A percentile compares a stretch with the other conserved stretches of the same genome.
Evolutionary conservation across 192 early-diverging fungal species (phyloP).

Genomic region (Neocallimastix lanati): DNA sequence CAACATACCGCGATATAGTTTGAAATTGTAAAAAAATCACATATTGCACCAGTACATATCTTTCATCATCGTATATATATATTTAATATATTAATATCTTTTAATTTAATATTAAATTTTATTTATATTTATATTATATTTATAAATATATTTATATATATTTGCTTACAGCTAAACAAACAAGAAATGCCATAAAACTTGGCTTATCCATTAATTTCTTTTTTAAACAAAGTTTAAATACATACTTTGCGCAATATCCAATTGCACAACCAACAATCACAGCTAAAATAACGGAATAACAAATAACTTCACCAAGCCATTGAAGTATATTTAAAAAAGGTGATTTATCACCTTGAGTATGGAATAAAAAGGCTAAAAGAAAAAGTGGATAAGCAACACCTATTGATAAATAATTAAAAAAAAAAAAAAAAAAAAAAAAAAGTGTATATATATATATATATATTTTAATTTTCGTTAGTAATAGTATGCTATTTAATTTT

Average conservation of each 20-base stretch:
- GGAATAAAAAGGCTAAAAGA: constrained; percentile 43
- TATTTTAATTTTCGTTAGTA: no score
- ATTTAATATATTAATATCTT: no score
- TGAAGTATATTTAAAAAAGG: constrained; percentile 49
- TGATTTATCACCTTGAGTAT: neutral
- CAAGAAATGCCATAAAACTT: constrained; percentile 59
- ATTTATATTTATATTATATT: no score
- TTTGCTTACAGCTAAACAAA: constrained; percentile 37
- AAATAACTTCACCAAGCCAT: constrained; percentile 58
- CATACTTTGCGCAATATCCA: constrained; percentile 45
- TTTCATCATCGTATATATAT: neutral
- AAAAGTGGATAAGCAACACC: constrained; percentile 69
- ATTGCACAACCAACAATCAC: constrained; percentile 49
- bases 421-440: no score
- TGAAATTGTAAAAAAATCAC: neutral
- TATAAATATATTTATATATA: neutral
- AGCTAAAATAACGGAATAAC: constrained; percentile 59
- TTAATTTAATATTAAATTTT: neutral
- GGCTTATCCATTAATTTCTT: constrained; percentile 72
- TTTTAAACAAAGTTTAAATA: constrained; percentile 44
- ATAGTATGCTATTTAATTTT: no score
- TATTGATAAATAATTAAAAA: neutral
- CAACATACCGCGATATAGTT: neutral
- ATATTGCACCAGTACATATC: neutral
- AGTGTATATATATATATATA: no score